phyloP scores from a whole-genome alignment of 768 basidiomycete genomes.

The Albatrellus ellisii region DNA sequence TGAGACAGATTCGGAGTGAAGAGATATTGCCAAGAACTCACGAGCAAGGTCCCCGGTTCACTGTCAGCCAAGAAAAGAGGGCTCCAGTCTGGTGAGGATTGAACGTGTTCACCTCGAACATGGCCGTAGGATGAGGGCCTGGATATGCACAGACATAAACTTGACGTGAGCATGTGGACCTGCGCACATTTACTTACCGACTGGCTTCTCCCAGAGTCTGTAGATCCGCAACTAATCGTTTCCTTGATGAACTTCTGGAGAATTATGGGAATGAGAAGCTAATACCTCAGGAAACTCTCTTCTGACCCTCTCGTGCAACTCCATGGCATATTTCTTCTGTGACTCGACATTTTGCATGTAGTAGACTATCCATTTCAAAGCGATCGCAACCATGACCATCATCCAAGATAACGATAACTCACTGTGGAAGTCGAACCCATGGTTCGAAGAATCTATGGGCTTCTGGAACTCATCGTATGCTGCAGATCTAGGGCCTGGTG shows the following conservation, averaged over 20 bases:
- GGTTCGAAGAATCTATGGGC: constrained; percentile 37
- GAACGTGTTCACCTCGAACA: constrained; percentile 63
- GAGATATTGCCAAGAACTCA: background rate
- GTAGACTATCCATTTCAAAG: constrained; percentile 32
- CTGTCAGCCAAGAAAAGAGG: constrained; percentile 53
- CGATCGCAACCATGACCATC: background rate
- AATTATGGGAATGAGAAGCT: background rate
- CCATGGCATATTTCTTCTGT: constrained; percentile 34
- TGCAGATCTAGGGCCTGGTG: constrained; percentile 30
- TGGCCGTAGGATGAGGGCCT: constrained; percentile 57
- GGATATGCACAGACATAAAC: no score
- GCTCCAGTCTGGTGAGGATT: constrained; percentile 57
- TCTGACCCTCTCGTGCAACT: constrained; percentile 44
- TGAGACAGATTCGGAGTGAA: background rate
- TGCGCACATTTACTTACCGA: constrained; percentile 29
- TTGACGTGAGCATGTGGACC: background rate
- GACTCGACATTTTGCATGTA: constrained; percentile 34
- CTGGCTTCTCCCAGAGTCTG: constrained; percentile 45
- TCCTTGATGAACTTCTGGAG: no score
- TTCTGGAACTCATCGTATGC: constrained; percentile 42
- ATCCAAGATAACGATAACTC: constrained; percentile 15
- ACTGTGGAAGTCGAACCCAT: constrained; percentile 70
- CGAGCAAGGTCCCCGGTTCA: constrained; percentile 42
- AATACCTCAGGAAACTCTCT: constrained; percentile 64
- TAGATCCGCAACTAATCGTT: constrained; percentile 41